Evolutionary conservation across 345 rosid genomes (phyloP), one percentile per base, ranked within the genome.

Genomic region (Eutrema yunnanense): DNA sequence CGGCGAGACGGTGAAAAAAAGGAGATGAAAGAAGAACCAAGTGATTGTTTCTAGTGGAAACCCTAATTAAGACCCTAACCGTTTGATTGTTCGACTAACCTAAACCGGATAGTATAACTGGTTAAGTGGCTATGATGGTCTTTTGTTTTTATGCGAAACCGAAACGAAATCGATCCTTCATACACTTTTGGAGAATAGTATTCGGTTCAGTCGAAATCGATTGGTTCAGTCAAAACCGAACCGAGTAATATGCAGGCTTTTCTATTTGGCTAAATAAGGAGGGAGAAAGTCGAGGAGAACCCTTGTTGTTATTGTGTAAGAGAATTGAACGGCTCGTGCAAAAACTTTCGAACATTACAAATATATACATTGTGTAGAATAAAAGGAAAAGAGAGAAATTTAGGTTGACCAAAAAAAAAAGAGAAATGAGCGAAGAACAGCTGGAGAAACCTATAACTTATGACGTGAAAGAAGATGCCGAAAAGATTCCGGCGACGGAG

Each of bases 391-490:
- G 9, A 74, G 9, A 44, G 16, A 32, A 9, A 16, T 40, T 60
- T 26, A 6, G 59, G 22, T 26, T 38, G 7, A 41, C 36, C 37
- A 0, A 37, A 12, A 9, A 26, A 14, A 11, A 26, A 14, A 11
- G n/a, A 56, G 22, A 65, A 38, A 87, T 85, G 89, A 80, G 84
- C 75, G 71, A 76, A 67, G 62, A 74, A 29, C 85, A 82, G 57
- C 78, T 67, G 4, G 43, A 40, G 59, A 73, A 77, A 37, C 81
- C 83, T 37, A 16, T 51, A 58, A 81, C 46, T 50, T 43, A 77
- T 56, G 84, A 81, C 3, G 87, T 38, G 11, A 68, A 85, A 34
- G 73, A 74, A 66, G 82, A 85, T 0, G 79, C 83, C 2, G 46
- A 65, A 57, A 72, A 64, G 59, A 42, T 64, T 38, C 80, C 79